A percentile compares a stretch with the other conserved stretches of the same genome.
These are phyloP conservation scores for Calophaca sinica DNA, from an alignment of 306 rosid species.

Conservation along the genomic window DNA sequence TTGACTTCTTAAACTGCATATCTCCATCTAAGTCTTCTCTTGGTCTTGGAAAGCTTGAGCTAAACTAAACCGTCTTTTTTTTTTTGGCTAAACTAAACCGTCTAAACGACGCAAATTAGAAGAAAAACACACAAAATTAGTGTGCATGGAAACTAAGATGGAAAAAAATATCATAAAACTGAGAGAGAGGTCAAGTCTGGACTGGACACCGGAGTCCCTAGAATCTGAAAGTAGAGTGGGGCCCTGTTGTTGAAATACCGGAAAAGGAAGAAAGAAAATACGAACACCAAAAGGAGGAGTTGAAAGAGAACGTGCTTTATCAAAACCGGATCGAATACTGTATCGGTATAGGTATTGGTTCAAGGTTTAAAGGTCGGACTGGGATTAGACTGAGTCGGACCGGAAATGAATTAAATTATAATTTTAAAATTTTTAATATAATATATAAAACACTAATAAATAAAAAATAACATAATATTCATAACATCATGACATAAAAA, in stretches of 20 bases:
- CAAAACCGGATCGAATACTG: no score
- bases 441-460: no score
- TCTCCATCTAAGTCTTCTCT: no score
- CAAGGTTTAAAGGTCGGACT: no score
- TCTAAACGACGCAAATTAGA: slow-evolving; percentile 24
- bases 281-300: not conserved
- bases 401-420: no score
- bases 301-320: not conserved
- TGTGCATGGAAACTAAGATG: slow-evolving; percentile 11
- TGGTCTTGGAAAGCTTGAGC: not conserved
- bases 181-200: not conserved
- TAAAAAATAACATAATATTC: no score
- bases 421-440: no score
- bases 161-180: not conserved
- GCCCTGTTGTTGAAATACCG: slow-evolving; percentile 18
- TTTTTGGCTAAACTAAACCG: no score
- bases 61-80: not conserved
- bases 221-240: slow-evolving; percentile 27
- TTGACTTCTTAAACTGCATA: not conserved
- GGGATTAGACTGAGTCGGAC: no score
- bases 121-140: slow-evolving; percentile 7
- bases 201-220: slow-evolving; percentile 18
- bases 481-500: no score
- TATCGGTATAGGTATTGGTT: no score
- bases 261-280: not conserved